Base-by-base conservation (phyloP, 306 rosid species). In the Cucurbita ficifolia region DNA sequence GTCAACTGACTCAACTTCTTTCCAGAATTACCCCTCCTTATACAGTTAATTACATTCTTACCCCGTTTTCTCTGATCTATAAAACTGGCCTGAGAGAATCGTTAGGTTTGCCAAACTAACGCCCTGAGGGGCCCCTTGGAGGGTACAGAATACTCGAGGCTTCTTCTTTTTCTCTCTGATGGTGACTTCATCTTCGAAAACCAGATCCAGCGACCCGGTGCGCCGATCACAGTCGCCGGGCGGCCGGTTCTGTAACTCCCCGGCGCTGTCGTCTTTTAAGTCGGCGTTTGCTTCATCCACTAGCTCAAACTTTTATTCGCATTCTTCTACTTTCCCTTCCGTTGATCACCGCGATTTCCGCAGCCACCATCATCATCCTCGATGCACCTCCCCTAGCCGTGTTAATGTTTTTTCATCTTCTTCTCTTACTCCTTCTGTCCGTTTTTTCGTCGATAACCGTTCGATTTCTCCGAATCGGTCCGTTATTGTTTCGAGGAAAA, bases 31-130 rank as follows among this genome's bases (percentile, higher is more conserved):
- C 22, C 81, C 89, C 86, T 63, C 13, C 0, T 0, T 12, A 1
- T 8, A 10, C 5, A 0, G 0, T 13, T 55, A 81, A 49, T 87
- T 79, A 84, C 94, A 12, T 74, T n/a, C 57, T 5, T 1, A 78
- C 83, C 88, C 75, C 7, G 0, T 8, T 2, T 7, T 1, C 48
- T 12, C 33, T 0, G 14, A 71, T 14, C 97, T 91, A 89, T 91
- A 83, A 81, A 91, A 80, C 0, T 75, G 21, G 82, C 91, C 82
- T 75, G 86, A 52, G 89, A 91, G 88, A 89, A 88, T 81, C 96
- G 78, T 54, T 77, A 79, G 96, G 97, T 91, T 95, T 95, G 99
- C 96, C 96, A 86, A 95, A 95, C 79, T 89, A 77, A 84, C 57
- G 65, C 82, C 92, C 88, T 84, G 75, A 76, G 57, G 92, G 97